phyloP scores from a whole-genome alignment of 2,329 filamentous ascomycete genomes.

The Ophiosphaerella korrae region DNA sequence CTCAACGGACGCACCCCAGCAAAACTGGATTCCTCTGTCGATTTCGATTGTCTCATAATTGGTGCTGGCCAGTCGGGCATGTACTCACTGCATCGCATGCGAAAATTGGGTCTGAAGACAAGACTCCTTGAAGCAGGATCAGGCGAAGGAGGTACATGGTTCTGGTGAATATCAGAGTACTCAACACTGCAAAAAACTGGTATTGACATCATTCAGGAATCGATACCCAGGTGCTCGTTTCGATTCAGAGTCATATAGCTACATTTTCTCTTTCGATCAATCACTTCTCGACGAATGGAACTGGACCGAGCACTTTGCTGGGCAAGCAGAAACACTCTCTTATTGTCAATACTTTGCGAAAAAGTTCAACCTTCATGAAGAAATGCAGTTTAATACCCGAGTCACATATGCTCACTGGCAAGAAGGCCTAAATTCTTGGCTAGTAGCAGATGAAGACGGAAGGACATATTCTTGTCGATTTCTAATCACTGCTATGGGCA shows the following conservation, averaged over 20 bases:
- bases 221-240: conserved; percentile 55
- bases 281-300: conserved; percentile 52
- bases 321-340: conserved; percentile 52
- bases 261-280: conserved; percentile 52
- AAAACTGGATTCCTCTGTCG: conserved; percentile 17
- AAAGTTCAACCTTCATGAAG: conserved; percentile 48
- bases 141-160: conserved; percentile 47
- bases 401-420: conserved; percentile 19
- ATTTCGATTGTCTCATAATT: conserved; percentile 34
- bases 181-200: neutral
- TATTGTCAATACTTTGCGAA: conserved; percentile 57
- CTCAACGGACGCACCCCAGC: conserved; percentile 10
- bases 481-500: conserved; percentile 28
- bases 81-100: conserved; percentile 42
- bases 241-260: conserved; percentile 55
- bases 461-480: conserved; percentile 20
- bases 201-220: conserved; percentile 42
- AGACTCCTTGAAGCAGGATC: conserved; percentile 40
- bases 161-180: conserved; percentile 24
- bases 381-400: conserved; percentile 30
- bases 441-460: conserved; percentile 16
- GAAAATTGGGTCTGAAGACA: conserved; percentile 36
- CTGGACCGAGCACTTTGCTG: conserved; percentile 45
- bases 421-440: conserved; percentile 22
- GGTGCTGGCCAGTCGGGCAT: conserved; percentile 45